Evolutionary conservation across 2,329 filamentous ascomycete species (phyloP), one percentile per base, ranked within the genome.

Genomic region (Fusarium transvaalense): DNA sequence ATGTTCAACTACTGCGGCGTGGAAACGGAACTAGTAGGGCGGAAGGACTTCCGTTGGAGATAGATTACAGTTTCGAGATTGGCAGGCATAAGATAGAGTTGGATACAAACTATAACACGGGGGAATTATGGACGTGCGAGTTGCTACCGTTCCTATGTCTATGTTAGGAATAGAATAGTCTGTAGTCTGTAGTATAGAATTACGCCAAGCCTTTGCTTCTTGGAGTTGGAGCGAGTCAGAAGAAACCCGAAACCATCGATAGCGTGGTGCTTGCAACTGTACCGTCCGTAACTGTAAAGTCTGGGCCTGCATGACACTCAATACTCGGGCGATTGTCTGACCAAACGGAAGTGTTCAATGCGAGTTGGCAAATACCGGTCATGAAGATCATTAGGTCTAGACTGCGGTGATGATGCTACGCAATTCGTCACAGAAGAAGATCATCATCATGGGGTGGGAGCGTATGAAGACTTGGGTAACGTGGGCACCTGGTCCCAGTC

Each of bases 371-470:
- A 52, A 66, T 66, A 54, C 48, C 50, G 31, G 32, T 48, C 21
- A 52, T 69, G 66, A 67, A 59, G 66, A 69, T 69, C 66, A 48
- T 37, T 41, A 10, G 60, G 66, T 69, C 66, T 69, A 69, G 66
- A 69, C 50, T 55, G 31, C 46, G 60, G 60, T 47, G 46, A 31
- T 64, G 27, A 57, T 57, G 19, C 52, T 48, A 57, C 52, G 34
- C 25, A 53, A 53, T 37, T 51, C 31, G 37, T 61, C 45, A 61
- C 43, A 27, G 42, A 56, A 57, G 48, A 62, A 38, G 61, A 69
- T 69, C 61, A 62, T 51, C 56, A 34, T 55, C 35, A 32, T 47
- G 19, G 59, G 37, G 39, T 25, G 19, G 47, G 47, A 27, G n/a
- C n/a, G n/a, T n/a, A n/a, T n/a, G n/a, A n/a, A n/a, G 21, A 38